Evolutionary conservation across 257 asterid species (phyloP).

Genomic region (Prunella vulgaris): DNA sequence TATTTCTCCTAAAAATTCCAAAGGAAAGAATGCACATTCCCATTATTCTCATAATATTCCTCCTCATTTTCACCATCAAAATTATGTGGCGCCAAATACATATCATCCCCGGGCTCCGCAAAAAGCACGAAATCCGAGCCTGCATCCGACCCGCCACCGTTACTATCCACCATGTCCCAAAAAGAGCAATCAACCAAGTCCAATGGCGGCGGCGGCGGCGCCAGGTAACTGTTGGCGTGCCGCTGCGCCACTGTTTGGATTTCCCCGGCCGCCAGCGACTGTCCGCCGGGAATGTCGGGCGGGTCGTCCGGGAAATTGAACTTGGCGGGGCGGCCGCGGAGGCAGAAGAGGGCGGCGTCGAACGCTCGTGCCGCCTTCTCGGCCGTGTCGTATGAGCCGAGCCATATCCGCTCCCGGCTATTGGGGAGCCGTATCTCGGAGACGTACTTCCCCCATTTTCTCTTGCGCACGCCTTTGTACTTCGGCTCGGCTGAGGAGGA

Average conservation of each 20-base stretch:
- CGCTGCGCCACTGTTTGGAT: conserved; percentile 55
- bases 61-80: conserved; percentile 10
- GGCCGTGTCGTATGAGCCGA: conserved; percentile 60
- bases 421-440: conserved; percentile 67
- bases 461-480: conserved; percentile 56
- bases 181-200: conserved; percentile 23
- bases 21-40: not conserved
- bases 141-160: not conserved
- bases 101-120: conserved; percentile 19
- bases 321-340: conserved; percentile 52
- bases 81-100: conserved; percentile 1
- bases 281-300: conserved; percentile 36
- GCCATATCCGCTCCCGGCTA: conserved; percentile 73
- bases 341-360: conserved; percentile 67
- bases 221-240: not conserved
- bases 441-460: conserved; percentile 75
- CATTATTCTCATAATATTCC: not conserved
- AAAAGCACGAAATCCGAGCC: conserved; percentile 20
- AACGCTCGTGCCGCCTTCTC: conserved; percentile 75
- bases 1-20: conserved; percentile 9
- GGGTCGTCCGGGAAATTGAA: conserved; percentile 53
- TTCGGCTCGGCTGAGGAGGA: not conserved
- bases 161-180: conserved; percentile 20
- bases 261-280: conserved; percentile 36
- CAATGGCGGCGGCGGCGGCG: not conserved